These are phyloP conservation scores for Botrytis galanthina DNA, from an alignment of 2,329 filamentous ascomycete genomes.

Conservation along the genomic window DNA sequence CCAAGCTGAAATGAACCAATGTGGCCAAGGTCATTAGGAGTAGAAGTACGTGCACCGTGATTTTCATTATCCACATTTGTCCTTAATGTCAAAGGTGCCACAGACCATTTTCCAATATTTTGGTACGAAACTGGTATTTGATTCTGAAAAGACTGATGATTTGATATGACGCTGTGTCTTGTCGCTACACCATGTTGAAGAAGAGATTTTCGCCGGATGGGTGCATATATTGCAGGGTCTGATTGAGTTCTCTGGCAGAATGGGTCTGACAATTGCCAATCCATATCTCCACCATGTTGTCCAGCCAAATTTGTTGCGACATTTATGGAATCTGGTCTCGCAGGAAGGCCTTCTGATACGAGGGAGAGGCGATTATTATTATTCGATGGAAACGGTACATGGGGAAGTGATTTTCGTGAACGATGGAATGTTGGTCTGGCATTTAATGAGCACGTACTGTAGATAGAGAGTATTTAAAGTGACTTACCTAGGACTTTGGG, in stretches of 20 bases:
- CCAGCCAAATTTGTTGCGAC: slow-evolving; percentile 10
- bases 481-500: slow-evolving; percentile 11
- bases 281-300: slow-evolving; percentile 14
- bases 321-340: slow-evolving; percentile 21
- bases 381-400: slow-evolving; percentile 25
- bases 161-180: slow-evolving; percentile 25
- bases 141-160: slow-evolving; percentile 18
- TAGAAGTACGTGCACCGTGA: slow-evolving; percentile 37
- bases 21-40: slow-evolving; percentile 54
- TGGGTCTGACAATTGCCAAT: slow-evolving; percentile 18
- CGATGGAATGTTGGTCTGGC: slow-evolving; percentile 9
- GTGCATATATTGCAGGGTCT: slow-evolving; percentile 31
- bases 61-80: slow-evolving; percentile 14
- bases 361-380: slow-evolving; percentile 32
- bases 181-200: slow-evolving; percentile 38
- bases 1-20: slow-evolving; percentile 62
- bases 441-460: slow-evolving; percentile 6
- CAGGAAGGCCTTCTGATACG: slow-evolving; percentile 31
- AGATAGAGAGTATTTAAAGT: not conserved
- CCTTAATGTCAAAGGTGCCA: slow-evolving; percentile 12
- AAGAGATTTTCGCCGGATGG: slow-evolving; percentile 36
- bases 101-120: slow-evolving; percentile 14
- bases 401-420: slow-evolving; percentile 31
- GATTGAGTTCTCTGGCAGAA: slow-evolving; percentile 26
- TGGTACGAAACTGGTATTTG: slow-evolving; percentile 16